Evolutionary conservation across 345 rosid genomes (phyloP), one percentile per base, ranked within the genome.

Genomic region (Lagerstroemia speciosa): DNA sequence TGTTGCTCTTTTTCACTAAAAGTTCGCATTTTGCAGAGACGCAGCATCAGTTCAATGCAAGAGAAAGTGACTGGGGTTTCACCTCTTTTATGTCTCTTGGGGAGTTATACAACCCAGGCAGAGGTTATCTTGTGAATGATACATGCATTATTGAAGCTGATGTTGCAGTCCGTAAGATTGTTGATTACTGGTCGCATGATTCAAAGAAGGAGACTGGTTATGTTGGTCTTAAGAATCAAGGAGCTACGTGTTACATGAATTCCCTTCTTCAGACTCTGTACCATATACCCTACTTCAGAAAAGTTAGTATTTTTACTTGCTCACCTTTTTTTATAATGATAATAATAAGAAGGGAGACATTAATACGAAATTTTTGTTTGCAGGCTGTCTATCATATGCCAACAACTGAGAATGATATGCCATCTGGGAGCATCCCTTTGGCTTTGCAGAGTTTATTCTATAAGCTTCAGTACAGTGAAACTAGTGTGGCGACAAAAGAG

Each of bases 341-440:
- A 19, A 24, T 58, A 46, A 26, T 53, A n/a, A 53, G 57, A 9
- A 27, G 68, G 48, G 36, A 45, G 30, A 50, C 65, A 68, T 58
- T 66, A 11, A 64, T 62, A 40, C 60, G 62, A 67, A 61, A 16
- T 20, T 67, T 68, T 52, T 57, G 17, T 64, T 76, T 48, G 45
- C 83, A 84, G 88, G 86, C 86, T 32, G 88, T 84, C 64, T 84
- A 84, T 69, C 88, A 84, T 73, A 84, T 84, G 88, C 88, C 88
- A 12, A 84, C 88, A 43, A 84, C 86, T 31, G 88, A 80, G 72
- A 84, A 84, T 64, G 88, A 84, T 74, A 82, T 84, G 82, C 88
- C 88, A 64, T 72, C 86, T 26, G 86, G 86, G 71, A 84, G 88
- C 83, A 84, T 84, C 62, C 88, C 88, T 60, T 68, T 84, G 75